Evolutionary conservation across 768 basidiomycete genomes (phyloP).

Genomic region (Stropharia rugosoannulata): DNA sequence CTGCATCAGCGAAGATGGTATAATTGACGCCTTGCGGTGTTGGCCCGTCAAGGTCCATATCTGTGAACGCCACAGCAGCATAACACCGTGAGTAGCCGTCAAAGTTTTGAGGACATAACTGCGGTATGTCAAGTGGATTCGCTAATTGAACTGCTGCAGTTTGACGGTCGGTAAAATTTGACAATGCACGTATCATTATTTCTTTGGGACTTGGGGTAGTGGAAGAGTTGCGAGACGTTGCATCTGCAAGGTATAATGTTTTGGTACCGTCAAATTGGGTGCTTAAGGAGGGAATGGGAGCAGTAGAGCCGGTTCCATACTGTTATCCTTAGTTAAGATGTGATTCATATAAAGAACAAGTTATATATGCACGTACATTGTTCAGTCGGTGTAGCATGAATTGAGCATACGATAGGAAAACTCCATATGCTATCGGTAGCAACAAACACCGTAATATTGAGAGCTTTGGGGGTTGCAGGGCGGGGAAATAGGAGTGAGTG

Average conservation of each 20-base stretch:
- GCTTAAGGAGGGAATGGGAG: not conserved
- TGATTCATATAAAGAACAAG: not conserved
- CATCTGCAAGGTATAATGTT: not conserved
- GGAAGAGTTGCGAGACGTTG: not conserved
- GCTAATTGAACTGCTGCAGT: not conserved
- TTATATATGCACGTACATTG: not conserved
- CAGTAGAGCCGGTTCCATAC: constrained; percentile 1
- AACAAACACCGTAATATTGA: constrained; percentile 4
- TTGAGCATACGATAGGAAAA: constrained; percentile 3
- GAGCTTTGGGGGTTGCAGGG: not conserved
- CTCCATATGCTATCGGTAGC: constrained; percentile 2
- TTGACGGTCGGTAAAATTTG: not conserved
- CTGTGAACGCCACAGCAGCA: constrained; percentile 62
- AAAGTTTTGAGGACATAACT: constrained; percentile 45
- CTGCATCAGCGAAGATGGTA: constrained; percentile 67
- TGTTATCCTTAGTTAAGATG: not conserved
- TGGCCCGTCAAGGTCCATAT: constrained; percentile 45
- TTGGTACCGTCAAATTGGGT: not conserved
- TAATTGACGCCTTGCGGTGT: constrained; percentile 51
- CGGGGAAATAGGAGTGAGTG: not conserved
- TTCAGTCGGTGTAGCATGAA: constrained; percentile 5
- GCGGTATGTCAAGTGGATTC: not conserved
- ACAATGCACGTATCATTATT: not conserved
- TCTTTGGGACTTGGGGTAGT: not conserved
- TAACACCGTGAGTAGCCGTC: constrained; percentile 68